Base-by-base conservation (phyloP, 2,329 filamentous ascomycete genomes). In the Fusarium fracticaudum region DNA sequence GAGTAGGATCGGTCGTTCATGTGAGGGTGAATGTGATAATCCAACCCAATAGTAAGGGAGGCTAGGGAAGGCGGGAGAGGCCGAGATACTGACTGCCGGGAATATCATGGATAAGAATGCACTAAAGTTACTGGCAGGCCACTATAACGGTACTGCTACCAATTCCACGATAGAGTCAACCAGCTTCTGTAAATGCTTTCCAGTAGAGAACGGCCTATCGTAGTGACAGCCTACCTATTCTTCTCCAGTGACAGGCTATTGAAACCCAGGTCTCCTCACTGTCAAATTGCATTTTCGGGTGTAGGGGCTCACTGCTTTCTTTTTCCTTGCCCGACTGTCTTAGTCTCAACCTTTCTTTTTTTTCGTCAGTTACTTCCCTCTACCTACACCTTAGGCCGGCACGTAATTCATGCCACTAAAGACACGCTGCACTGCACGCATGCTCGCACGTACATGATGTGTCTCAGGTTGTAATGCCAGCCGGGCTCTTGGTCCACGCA, bases 41-140 rank as follows among this genome's bases (percentile, higher is more conserved):
- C 33, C 58, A 64, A 45, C 40, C 60, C 41, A 66, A 57, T 47
- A 35, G 41, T 15, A 24, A 54, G 31, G 51, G 65, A 54, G 70
- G 65, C 71, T 70, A 71, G 41, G 58, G 59, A 62, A 35, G 26
- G 40, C 65, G 71, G 65, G 70, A 73, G 71, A 73, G 51, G 61
- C 70, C 47, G 60, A 70, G 64, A 45, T 47, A 66, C 60, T 67
- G 55, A 68, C 43, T 53, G 64, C 40, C 38, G 67, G 67, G 55
- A 61, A 67, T 62, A 62, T 43, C 33, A 35, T 31, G 41, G 63
- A 64, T 64, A 57, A 48, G 55, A 60, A 54, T 57, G 50, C n/a
- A 50, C 47, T 40, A 51, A 55, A 55, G 51, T 55, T 41, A 41
- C 35, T 55, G 35, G 35, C 24, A n/a, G 51, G 20, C 51, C 51